Base-by-base conservation (phyloP, 1,139 yeast species). In the Diutina siamensis region DNA sequence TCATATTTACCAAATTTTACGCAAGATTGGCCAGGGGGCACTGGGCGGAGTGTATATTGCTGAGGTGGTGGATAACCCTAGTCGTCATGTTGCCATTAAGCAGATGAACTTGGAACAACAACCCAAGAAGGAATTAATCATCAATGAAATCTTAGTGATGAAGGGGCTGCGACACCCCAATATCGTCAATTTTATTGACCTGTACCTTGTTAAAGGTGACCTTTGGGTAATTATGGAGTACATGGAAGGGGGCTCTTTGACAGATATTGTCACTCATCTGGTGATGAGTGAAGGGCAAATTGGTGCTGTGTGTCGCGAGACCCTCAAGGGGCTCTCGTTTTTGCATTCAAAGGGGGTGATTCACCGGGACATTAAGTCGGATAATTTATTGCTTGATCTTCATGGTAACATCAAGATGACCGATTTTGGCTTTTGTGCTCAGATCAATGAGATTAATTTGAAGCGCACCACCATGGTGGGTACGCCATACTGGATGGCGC, bases 401-500 rank as follows among this genome's bases (percentile, higher is more conserved):
- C 76, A 76, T 46, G 98, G 98, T 46, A 83, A 86, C 52, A 88
- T 92, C 60, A 92, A 92, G 65, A 72, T 92, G 63, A 92, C 94
- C 0, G 92, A 83, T 63, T 83, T 83, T 62, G 94, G 94, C 1
- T 84, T 89, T 66, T 92, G 98, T 68, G 98, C 98, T 0, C 97
- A 89, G 62, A 84, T 92, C 54, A 89, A 84, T 54, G 97, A 89
- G 57, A 71, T 77, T 45, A 83, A 85, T 49, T 66, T 83, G 51
- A 89, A 89, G 64, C 78, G 98, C 62, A 88, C 95, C 7, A 92
- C 98, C 2, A 86, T 92, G 95, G 98, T 92, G 18, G 98, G 98
- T n/a, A 92, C 98, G 0, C 98, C 98, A 4, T 92, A 92, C 62
- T 92, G 98, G 98, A 92, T 92, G 98, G 98, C 98, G 0, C 98